Evolutionary conservation across 495 filamentous ascomycete genomes (phyloP).

Genomic region (Thermochaetoides thermophila): DNA sequence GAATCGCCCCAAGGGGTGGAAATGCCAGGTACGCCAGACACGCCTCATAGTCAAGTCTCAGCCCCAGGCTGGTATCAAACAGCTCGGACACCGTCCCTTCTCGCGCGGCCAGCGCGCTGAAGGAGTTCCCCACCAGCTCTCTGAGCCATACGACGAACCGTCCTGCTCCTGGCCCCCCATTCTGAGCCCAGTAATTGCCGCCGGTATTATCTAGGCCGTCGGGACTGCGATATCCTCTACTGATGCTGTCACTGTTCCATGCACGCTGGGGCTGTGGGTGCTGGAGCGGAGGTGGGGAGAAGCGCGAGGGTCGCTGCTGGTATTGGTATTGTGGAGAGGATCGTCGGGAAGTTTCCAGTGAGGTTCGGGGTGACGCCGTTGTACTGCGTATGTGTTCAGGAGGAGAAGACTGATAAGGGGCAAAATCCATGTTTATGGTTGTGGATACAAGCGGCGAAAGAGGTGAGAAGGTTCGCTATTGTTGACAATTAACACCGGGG

Average conservation of each 20-base stretch:
- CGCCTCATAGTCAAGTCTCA: slow-evolving; percentile 68
- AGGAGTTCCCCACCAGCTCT: slow-evolving; percentile 5
- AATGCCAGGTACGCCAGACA: slow-evolving; percentile 77
- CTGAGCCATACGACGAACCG: too few species aligned
- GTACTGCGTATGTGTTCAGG: slow-evolving; percentile 64
- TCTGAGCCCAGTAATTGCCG: neutral
- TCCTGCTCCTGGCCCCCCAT: slow-evolving; percentile 1
- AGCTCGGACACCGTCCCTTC: slow-evolving; percentile 35
- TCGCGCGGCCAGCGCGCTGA: slow-evolving; percentile 7
- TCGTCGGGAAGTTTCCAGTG: slow-evolving; percentile 22
- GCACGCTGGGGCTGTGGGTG: slow-evolving; percentile 36
- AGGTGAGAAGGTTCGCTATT: too few species aligned
- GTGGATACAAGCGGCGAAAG: too few species aligned
- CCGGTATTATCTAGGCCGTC: too few species aligned
- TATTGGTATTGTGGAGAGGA: too few species aligned
- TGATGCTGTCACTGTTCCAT: slow-evolving; percentile 25
- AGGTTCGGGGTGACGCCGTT: slow-evolving; percentile 38
- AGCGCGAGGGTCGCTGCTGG: slow-evolving; percentile 15
- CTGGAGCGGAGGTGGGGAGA: slow-evolving; percentile 31
- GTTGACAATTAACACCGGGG: too few species aligned
- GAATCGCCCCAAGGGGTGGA: slow-evolving; percentile 74
- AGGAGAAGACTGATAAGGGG: slow-evolving; percentile 81
- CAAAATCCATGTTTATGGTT: slow-evolving; percentile 74
- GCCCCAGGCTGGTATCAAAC: slow-evolving; percentile 58
- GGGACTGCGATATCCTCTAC: too few species aligned